A percentile compares a stretch with the other conserved stretches of the same genome.
phyloP scores from a whole-genome alignment of 768 basidiomycete genomes.

The Asterophora parasitica region DNA sequence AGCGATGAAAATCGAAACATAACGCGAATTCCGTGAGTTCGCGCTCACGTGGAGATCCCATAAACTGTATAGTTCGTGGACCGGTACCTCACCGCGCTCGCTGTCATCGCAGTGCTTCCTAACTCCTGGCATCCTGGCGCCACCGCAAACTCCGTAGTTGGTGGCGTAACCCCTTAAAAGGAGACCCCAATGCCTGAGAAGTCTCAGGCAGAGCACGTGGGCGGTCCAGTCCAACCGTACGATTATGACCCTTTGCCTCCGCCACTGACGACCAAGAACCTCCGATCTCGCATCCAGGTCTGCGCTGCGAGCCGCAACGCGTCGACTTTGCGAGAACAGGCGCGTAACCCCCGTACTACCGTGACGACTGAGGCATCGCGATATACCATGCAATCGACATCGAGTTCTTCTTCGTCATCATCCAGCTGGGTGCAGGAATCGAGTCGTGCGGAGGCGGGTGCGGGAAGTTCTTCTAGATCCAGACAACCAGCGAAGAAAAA shows the following conservation, averaged over 20 bases:
- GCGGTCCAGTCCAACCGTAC: not conserved
- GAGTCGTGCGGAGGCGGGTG: not conserved
- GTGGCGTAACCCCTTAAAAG: not conserved
- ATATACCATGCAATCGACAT: conserved; percentile 8
- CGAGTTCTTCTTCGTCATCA: conserved; percentile 8
- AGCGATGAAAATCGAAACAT: no score
- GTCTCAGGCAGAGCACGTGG: conserved; percentile 15
- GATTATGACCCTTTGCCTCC: conserved; percentile 10
- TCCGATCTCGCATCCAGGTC: conserved; percentile 5
- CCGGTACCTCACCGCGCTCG: no score
- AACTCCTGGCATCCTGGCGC: not conserved
- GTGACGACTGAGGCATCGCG: not conserved
- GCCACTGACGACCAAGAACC: conserved; percentile 13
- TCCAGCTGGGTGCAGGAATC: not conserved
- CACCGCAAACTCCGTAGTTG: conserved; percentile 4
- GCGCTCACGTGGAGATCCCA: no score
- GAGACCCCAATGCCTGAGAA: conserved; percentile 6
- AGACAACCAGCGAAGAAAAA: not conserved
- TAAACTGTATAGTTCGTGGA: not conserved
- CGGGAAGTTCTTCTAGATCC: not conserved
- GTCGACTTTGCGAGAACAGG: not conserved
- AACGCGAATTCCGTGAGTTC: no score
- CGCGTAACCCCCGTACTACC: not conserved
- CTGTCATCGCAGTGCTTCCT: not conserved
- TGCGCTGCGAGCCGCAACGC: not conserved